phyloP scores from a whole-genome alignment of 345 rosid genomes.

The Physaria fendleri region DNA sequence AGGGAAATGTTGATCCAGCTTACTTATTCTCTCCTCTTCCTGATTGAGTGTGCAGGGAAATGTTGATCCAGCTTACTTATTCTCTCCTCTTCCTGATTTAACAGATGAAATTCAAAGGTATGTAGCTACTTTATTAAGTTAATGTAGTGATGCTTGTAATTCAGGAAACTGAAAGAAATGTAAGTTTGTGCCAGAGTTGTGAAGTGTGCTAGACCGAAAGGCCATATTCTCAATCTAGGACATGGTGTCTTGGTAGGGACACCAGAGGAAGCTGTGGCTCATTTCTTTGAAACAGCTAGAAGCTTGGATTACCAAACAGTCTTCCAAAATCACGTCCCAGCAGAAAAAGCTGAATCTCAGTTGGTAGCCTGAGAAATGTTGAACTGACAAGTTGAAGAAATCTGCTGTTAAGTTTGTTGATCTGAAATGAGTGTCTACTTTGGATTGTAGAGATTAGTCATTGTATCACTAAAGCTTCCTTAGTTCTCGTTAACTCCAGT shows the following conservation, averaged over 20 bases:
- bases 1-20: slow-evolving; percentile 93
- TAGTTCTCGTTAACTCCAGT: no score
- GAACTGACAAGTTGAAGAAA: no score
- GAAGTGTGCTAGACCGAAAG: slow-evolving; percentile 69
- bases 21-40: slow-evolving; percentile 70
- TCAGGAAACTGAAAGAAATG: slow-evolving; percentile 1
- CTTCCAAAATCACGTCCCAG: slow-evolving; percentile 37
- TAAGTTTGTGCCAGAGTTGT: slow-evolving; percentile 54
- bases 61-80: slow-evolving; percentile 80
- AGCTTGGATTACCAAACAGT: slow-evolving; percentile 49
- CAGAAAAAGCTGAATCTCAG: no score
- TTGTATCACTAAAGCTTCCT: no score
- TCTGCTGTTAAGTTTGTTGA: no score
- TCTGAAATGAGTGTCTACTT: no score
- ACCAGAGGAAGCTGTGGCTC: slow-evolving; percentile 89
- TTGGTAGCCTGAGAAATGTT: no score
- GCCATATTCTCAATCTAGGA: slow-evolving; percentile 86
- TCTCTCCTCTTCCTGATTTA: slow-evolving; percentile 69
- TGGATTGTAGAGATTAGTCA: no score
- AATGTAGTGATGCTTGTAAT: background rate
- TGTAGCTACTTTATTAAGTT: background rate
- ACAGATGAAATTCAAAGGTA: slow-evolving; percentile 81
- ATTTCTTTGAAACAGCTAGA: slow-evolving; percentile 78
- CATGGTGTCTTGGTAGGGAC: slow-evolving; percentile 94
- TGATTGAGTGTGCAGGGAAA: slow-evolving; percentile 82